These are phyloP conservation scores for Pisolithus tinctorius DNA, from an alignment of 768 basidiomycete species.

Conservation along the genomic window DNA sequence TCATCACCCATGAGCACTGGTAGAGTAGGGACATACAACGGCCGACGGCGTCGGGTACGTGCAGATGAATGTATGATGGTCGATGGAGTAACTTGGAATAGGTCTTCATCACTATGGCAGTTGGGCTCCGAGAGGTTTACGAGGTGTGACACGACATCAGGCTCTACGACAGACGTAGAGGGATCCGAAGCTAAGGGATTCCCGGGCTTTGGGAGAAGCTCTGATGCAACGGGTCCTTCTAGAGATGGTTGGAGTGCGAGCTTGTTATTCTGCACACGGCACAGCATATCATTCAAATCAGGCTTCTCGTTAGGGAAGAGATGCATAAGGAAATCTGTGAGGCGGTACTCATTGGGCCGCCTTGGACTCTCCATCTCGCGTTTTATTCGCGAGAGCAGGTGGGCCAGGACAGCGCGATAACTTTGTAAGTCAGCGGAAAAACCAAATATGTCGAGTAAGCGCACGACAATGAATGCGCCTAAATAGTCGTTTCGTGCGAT, in stretches of 20 bases:
- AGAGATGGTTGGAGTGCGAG: neutral
- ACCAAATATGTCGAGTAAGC: conserved; percentile 22
- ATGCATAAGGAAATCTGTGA: conserved; percentile 19
- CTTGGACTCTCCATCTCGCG: conserved; percentile 8
- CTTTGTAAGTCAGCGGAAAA: conserved; percentile 29
- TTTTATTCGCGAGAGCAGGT: conserved; percentile 29
- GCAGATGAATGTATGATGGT: no score
- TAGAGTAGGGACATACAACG: neutral
- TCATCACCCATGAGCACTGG: neutral
- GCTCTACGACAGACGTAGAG: conserved; percentile 7
- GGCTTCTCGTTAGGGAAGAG: conserved; percentile 17
- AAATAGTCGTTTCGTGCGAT: conserved; percentile 40
- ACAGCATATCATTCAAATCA: conserved; percentile 5
- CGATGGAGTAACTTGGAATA: neutral
- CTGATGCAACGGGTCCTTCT: no score
- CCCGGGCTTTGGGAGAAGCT: no score
- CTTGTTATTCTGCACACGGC: conserved; percentile 9
- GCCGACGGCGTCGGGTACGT: neutral
- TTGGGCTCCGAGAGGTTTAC: conserved; percentile 10
- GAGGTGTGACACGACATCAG: conserved; percentile 15
- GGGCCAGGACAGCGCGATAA: conserved; percentile 35
- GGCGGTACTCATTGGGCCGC: conserved; percentile 5
- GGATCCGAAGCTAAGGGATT: no score
- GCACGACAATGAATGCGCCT: conserved; percentile 37
- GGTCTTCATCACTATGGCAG: neutral